A percentile compares a stretch with the other conserved stretches of the same genome.
Evolutionary conservation across 805 yeast species (phyloP).

Genomic region (Yarrowia bubula): DNA sequence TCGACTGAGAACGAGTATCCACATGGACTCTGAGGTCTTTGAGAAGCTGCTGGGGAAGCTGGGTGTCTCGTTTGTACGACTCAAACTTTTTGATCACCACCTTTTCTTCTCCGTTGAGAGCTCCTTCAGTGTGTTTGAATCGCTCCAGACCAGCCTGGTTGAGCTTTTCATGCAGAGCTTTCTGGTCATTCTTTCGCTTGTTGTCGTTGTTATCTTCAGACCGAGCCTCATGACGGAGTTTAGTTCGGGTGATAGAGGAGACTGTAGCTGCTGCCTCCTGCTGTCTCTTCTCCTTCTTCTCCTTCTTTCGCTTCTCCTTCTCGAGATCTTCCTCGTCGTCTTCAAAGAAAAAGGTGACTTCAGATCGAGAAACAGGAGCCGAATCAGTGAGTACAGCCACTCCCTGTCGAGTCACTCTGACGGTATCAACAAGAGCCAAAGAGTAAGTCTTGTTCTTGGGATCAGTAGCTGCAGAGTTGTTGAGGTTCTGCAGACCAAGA

Average conservation of each 20-base stretch:
- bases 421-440: slow-evolving; percentile 75
- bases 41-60: slow-evolving; percentile 72
- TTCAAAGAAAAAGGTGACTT: slow-evolving; percentile 80
- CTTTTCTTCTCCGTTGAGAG: slow-evolving; percentile 45
- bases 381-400: slow-evolving; percentile 71
- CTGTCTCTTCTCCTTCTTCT: slow-evolving; percentile 32
- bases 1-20: slow-evolving; percentile 83
- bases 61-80: slow-evolving; percentile 89
- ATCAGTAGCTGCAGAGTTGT: slow-evolving; percentile 48
- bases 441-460: slow-evolving; percentile 61
- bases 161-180: slow-evolving; percentile 76
- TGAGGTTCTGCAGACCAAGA: slow-evolving; percentile 70
- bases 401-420: slow-evolving; percentile 60
- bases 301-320: slow-evolving; percentile 36
- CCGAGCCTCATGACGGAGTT: slow-evolving; percentile 56
- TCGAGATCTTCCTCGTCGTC: slow-evolving; percentile 53
- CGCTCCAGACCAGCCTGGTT: slow-evolving; percentile 83
- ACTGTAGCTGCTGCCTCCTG: slow-evolving; percentile 43
- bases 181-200: slow-evolving; percentile 78
- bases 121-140: slow-evolving; percentile 53
- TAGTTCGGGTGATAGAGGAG: slow-evolving; percentile 73
- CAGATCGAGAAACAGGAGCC: slow-evolving; percentile 61
- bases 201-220: slow-evolving; percentile 65
- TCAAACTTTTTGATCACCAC: slow-evolving; percentile 89
- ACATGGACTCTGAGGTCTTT: slow-evolving; percentile 83